These are phyloP conservation scores for Sporothrix humicola DNA, from an alignment of 2,329 filamentous ascomycete genomes.

Conservation along the genomic window DNA sequence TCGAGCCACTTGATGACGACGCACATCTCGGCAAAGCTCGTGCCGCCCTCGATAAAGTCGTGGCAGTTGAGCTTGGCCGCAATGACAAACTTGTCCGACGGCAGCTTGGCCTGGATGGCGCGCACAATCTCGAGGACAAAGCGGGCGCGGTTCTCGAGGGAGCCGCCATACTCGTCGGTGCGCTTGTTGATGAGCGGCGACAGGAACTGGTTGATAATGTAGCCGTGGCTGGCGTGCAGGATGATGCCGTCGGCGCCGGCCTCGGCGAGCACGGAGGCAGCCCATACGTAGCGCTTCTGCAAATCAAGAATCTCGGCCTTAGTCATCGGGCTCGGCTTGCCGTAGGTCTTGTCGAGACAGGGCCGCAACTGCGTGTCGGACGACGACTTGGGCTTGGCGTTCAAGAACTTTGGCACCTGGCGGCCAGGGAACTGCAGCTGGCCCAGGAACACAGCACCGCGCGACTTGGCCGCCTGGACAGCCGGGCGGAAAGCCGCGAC, in stretches of 20 bases:
- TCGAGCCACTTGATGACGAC: slow-evolving; percentile 24
- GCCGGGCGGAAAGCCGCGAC: neutral
- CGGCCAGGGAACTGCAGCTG: slow-evolving; percentile 20
- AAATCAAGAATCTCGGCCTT: slow-evolving; percentile 3
- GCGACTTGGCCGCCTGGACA: slow-evolving; percentile 18
- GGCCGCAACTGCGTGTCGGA: slow-evolving; percentile 5
- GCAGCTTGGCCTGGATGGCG: slow-evolving; percentile 19
- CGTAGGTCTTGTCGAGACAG: slow-evolving; percentile 21
- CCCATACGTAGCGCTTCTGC: slow-evolving; percentile 1
- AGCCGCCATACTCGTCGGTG: slow-evolving; percentile 21
- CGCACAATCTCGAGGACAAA: slow-evolving; percentile 20
- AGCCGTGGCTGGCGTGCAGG: slow-evolving; percentile 23
- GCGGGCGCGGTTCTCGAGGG: slow-evolving; percentile 7
- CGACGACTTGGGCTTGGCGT: slow-evolving; percentile 3
- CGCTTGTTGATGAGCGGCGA: slow-evolving; percentile 22
- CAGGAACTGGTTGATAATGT: slow-evolving; percentile 22
- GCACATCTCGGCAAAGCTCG: slow-evolving; percentile 13
- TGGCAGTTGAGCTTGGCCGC: slow-evolving; percentile 23
- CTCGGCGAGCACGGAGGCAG: neutral
- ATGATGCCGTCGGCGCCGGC: slow-evolving; percentile 20
- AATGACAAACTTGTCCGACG: neutral
- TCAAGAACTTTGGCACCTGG: slow-evolving; percentile 21
- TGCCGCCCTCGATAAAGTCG: slow-evolving; percentile 23
- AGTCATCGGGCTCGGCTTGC: neutral
- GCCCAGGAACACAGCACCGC: slow-evolving; percentile 2